Conservation (phyloP, 1,139 yeast genomes). For the Magnusiomyces suaveolens region DNA sequence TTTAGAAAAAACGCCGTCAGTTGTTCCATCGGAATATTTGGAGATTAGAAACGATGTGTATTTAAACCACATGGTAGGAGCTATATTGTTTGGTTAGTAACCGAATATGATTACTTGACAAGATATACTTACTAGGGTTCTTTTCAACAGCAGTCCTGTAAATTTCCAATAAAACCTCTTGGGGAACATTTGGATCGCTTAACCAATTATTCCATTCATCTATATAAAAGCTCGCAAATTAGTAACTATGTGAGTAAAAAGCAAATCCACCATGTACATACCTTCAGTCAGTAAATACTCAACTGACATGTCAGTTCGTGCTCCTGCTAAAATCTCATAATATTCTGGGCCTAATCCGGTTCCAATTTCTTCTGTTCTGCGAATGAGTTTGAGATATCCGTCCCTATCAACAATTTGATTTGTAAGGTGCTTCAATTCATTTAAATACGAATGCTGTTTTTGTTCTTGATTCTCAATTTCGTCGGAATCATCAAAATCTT, state of each 20-base stretch:
- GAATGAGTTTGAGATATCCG: neutral
- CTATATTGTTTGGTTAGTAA: too few species aligned
- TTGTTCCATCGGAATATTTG: conserved; percentile 12
- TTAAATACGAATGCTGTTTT: neutral
- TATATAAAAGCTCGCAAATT: conserved; percentile 6
- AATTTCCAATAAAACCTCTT: conserved; percentile 15
- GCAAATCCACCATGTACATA: neutral
- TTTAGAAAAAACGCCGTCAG: conserved; percentile 7
- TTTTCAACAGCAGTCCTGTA: conserved; percentile 19
- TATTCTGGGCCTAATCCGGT: neutral
- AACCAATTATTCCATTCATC: conserved; percentile 26
- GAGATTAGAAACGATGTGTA: conserved; percentile 20
- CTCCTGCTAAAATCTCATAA: neutral
- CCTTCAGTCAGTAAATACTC: neutral
- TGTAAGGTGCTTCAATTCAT: neutral
- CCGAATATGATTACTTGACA: too few species aligned
- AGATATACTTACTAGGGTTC: conserved; percentile 12
- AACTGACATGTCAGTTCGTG: neutral
- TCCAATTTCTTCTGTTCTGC: neutral
- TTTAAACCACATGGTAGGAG: conserved; percentile 18
- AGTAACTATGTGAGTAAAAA: neutral
- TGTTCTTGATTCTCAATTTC: neutral
- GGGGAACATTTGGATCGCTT: conserved; percentile 7
- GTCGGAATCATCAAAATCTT: neutral
- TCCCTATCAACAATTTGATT: neutral